These are phyloP conservation scores for Lepraria neglecta DNA, from an alignment of 495 filamentous ascomycete species.

Conservation along the genomic window DNA sequence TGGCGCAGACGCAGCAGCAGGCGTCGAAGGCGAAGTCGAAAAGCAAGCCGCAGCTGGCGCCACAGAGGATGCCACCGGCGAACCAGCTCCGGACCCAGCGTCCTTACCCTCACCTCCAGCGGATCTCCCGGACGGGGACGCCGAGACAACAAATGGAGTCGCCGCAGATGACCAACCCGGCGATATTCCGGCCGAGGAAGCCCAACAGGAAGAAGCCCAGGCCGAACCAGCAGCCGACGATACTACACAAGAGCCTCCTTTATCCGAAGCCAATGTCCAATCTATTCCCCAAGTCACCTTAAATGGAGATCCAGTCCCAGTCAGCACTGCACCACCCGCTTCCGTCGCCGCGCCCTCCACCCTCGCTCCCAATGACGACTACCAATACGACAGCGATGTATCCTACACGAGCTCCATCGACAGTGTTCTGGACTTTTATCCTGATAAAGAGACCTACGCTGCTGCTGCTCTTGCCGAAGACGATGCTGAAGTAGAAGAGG, in stretches of 20 bases:
- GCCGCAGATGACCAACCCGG: background rate
- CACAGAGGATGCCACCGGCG: constrained; percentile 7
- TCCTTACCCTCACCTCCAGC: constrained; percentile 15
- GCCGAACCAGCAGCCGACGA: background rate
- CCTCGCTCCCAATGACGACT: constrained; percentile 20
- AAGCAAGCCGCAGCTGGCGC: constrained; percentile 13
- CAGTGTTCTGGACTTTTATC: constrained; percentile 30
- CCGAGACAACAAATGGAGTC: constrained; percentile 6
- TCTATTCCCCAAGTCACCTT: constrained; percentile 21
- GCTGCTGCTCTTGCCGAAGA: constrained; percentile 8
- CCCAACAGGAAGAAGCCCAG: background rate
- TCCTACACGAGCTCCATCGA: constrained; percentile 28
- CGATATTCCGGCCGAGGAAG: background rate
- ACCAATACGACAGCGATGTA: constrained; percentile 30
- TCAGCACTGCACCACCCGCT: background rate
- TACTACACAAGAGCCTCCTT: background rate
- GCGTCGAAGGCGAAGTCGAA: constrained; percentile 5
- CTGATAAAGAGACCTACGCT: constrained; percentile 29
- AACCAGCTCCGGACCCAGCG: constrained; percentile 12
- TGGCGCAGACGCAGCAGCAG: constrained; percentile 9
- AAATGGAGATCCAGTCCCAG: constrained; percentile 12
- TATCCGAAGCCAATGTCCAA: constrained; percentile 9
- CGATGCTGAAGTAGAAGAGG: constrained; percentile 29
- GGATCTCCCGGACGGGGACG: constrained; percentile 3
- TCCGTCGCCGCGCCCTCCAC: constrained; percentile 15